A percentile compares a stretch with the other conserved stretches of the same genome.
Evolutionary conservation across 345 rosid genomes (phyloP).

Genomic region (Citrus maxima): DNA sequence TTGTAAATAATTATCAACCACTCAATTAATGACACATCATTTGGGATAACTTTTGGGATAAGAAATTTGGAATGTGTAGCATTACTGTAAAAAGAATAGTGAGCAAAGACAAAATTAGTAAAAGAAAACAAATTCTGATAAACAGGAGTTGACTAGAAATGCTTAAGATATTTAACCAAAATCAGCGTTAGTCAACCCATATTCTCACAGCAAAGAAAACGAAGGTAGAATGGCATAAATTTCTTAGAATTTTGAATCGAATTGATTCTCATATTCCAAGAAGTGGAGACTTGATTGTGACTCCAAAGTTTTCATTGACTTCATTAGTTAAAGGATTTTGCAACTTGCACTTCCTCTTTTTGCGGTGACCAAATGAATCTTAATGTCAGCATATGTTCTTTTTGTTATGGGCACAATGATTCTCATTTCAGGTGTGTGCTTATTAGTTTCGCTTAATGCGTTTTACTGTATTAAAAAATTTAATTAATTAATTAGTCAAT

Average conservation of each 20-base stretch:
- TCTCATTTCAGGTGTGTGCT: not conserved
- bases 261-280: conserved; percentile 11
- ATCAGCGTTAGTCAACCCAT: conserved; percentile 6
- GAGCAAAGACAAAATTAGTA: not conserved
- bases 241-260: conserved; percentile 3
- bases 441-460: not conserved
- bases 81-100: too few species aligned
- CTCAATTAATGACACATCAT: too few species aligned
- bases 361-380: conserved; percentile 4
- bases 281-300: not conserved
- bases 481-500: not conserved
- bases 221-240: conserved; percentile 17
- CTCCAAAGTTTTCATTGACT: conserved; percentile 12
- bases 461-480: not conserved
- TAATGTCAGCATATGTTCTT: conserved; percentile 13
- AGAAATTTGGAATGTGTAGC: too few species aligned
- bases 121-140: not conserved
- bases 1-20: too few species aligned
- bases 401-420: not conserved
- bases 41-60: too few species aligned
- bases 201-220: not conserved
- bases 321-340: not conserved
- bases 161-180: not conserved
- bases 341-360: conserved; percentile 15
- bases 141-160: conserved; percentile 6